A percentile compares a stretch with the other conserved stretches of the same genome.
These are phyloP conservation scores for Penicillium herquei DNA, from an alignment of 495 filamentous ascomycete species.

Conservation along the genomic window DNA sequence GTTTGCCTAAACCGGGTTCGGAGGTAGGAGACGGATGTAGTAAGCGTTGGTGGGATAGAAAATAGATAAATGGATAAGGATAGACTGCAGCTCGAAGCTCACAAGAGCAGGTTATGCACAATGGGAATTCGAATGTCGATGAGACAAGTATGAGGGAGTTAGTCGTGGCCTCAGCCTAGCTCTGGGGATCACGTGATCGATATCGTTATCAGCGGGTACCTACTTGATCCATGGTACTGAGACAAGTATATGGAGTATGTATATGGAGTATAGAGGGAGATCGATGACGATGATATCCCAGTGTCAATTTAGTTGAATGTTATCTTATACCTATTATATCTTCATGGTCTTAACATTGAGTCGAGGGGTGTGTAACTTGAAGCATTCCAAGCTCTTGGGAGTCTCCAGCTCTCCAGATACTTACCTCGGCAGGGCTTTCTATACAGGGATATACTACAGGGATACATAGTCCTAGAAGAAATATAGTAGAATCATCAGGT, in stretches of 20 bases:
- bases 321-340: neutral
- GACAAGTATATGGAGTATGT: neutral
- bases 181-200: slow-evolving; percentile 31
- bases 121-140: slow-evolving; percentile 13
- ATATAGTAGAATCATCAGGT: no score
- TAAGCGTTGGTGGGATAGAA: neutral
- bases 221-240: slow-evolving; percentile 2
- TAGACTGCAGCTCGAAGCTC: no score
- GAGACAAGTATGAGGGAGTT: slow-evolving; percentile 14
- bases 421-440: neutral
- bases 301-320: no score
- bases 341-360: no score
- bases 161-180: slow-evolving; percentile 31
- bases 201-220: slow-evolving; percentile 21
- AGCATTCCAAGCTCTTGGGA: no score
- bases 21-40: neutral
- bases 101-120: neutral
- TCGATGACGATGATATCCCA: no score
- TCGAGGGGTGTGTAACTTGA: no score
- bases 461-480: no score
- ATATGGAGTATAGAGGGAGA: no score
- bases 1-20: no score
- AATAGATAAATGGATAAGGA: neutral
- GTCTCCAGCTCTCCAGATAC: no score
- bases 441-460: no score